Evolutionary conservation across 305 asterid genomes (phyloP), one percentile per base, ranked within the genome.

Genomic region (Fraxinus sp.): DNA sequence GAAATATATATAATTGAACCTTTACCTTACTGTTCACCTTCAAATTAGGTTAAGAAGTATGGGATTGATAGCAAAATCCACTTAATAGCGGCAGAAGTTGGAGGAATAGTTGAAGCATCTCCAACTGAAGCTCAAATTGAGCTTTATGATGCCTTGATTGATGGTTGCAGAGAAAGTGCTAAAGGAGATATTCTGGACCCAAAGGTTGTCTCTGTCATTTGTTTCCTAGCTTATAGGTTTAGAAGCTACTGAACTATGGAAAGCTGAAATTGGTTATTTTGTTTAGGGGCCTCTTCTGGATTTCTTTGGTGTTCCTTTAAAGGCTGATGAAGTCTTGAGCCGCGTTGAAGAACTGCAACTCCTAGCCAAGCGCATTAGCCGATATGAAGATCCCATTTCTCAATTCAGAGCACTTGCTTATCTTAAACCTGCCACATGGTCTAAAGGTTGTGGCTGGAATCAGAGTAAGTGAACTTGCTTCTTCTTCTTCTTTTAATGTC

Each of bases 401-500:
- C 99, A 97, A 86, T 97, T 95, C 87, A 88, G 97, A 88, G 92
- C 97, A 46, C 89, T 97, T 81, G 90, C 92, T 80, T 95, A 88
- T 87, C 97, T 94, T 81, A 97, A 94, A 86, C 98, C 98, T 80
- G 93, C 98, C 77, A 91, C 98, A 0, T 97, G 99, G 99, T 95
- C 99, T 77, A 97, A 95, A 89, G 99, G 99, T 57, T 97, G 99
- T 93, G 98, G 99, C 84, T 97, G 99, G 99, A 97, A 95, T 85
- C 99, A 93, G 88, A 97, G 99, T 97, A 92, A 91, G 98, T 92
- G 41, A 82, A 41, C 22, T 4, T 8, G 41, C 10, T 32, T 3
- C 59, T 22, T 49, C 1, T 49, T 49, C 18, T 57, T 7, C 18
- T 55, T 52, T 55, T 55, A 55, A 41, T 68, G 39, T 33, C 79